Conservation (phyloP, 352 stramenopile species). For the Aphanomyces stellatus region DNA sequence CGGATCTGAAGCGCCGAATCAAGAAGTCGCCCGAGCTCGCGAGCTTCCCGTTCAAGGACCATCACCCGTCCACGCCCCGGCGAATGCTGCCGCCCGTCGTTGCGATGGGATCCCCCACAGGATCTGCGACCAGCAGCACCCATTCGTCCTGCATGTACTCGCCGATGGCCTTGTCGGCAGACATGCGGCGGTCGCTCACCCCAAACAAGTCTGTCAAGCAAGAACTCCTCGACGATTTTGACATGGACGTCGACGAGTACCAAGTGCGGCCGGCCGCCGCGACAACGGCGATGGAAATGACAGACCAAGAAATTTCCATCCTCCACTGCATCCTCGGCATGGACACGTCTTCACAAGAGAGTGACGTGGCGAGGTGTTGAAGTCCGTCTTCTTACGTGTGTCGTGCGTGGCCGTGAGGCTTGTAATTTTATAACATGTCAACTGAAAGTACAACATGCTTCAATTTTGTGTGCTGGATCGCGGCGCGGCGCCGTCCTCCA, state of each 20-base stretch:
- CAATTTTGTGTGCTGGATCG: no score
- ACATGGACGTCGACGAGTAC: background rate
- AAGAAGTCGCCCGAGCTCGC: constrained; percentile 11
- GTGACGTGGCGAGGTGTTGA: no score
- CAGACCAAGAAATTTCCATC: constrained; percentile 5
- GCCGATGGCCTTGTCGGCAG: background rate
- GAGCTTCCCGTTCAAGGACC: background rate
- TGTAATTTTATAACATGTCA: no score
- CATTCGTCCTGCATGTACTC: background rate
- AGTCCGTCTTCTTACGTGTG: no score
- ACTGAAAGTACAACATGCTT: no score
- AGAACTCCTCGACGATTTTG: background rate
- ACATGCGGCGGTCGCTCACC: no score
- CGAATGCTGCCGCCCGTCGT: background rate
- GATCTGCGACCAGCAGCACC: background rate
- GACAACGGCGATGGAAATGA: background rate
- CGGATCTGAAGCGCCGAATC: constrained; percentile 18
- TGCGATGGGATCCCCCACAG: background rate
- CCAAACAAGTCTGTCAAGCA: background rate
- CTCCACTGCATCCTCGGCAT: constrained; percentile 14
- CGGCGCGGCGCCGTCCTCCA: no score
- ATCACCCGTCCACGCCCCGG: background rate
- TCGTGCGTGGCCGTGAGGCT: no score
- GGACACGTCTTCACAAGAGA: no score
- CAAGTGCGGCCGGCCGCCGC: background rate